Percentiles rank a stretch among this genome's conserved stretches.
Evolutionary conservation across 805 yeast species (phyloP).

Genomic region (Candida namnaoensis): DNA sequence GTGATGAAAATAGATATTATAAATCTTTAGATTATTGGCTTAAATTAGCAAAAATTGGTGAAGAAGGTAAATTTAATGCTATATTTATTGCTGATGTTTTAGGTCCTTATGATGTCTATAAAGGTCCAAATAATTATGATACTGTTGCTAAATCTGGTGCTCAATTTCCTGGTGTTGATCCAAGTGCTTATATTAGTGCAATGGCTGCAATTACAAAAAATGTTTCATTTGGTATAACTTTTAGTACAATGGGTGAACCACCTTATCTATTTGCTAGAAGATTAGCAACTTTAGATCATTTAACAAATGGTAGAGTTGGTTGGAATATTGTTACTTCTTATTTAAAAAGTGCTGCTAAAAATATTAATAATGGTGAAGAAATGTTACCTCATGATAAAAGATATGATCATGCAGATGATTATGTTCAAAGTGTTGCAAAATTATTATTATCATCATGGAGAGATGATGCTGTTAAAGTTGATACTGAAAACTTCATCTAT

Average conservation of each 20-base stretch:
- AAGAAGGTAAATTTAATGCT: conserved; percentile 25
- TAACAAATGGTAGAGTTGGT: conserved; percentile 30
- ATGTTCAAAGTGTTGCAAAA: conserved; percentile 26
- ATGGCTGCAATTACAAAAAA: conserved; percentile 29
- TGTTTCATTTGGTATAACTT: conserved; percentile 28
- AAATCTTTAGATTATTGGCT: conserved; percentile 27
- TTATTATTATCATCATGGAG: conserved; percentile 29
- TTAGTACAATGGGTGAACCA: conserved; percentile 29
- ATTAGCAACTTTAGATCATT: conserved; percentile 30
- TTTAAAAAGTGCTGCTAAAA: conserved; percentile 26
- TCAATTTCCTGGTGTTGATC: conserved; percentile 27
- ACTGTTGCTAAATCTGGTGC: conserved; percentile 22
- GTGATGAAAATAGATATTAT: conserved; percentile 20
- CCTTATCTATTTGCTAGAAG: conserved; percentile 31
- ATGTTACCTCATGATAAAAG: conserved; percentile 30
- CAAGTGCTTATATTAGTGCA: conserved; percentile 26
- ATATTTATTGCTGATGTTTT: conserved; percentile 27
- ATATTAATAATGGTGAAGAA: conserved; percentile 22
- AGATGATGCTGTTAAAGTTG: conserved; percentile 21
- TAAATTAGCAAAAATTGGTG: conserved; percentile 25
- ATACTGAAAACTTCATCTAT: conserved; percentile 14
- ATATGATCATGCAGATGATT: conserved; percentile 28
- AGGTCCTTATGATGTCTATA: conserved; percentile 29
- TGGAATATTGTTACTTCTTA: conserved; percentile 35
- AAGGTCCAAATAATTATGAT: conserved; percentile 23